Conservation (phyloP, 2,329 filamentous ascomycete species). For the Daldinia sp. region DNA sequence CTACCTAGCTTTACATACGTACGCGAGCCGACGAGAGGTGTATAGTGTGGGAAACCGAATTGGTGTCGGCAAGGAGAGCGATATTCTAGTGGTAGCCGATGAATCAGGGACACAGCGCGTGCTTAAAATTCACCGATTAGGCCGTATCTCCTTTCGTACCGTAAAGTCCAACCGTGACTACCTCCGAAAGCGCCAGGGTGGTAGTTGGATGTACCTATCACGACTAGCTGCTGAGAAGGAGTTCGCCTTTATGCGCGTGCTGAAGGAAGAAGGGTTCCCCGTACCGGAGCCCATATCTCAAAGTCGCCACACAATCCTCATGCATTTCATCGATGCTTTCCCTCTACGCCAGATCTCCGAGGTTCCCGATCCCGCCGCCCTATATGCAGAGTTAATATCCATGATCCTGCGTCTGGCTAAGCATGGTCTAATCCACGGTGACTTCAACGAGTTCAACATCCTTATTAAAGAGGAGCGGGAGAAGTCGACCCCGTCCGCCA, state of each 20-base stretch:
- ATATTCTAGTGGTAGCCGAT: constrained; percentile 93
- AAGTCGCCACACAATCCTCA: constrained; percentile 94
- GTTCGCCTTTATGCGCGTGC: constrained; percentile 90
- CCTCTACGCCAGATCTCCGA: constrained; percentile 87
- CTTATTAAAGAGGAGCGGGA: constrained; percentile 78
- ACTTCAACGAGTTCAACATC: constrained; percentile 99
- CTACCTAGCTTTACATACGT: constrained; percentile 93
- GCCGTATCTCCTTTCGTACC: constrained; percentile 94
- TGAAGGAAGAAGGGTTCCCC: constrained; percentile 84
- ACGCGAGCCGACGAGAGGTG: constrained; percentile 79
- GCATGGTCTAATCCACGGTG: constrained; percentile 92
- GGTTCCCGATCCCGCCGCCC: constrained; percentile 81
- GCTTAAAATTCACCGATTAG: constrained; percentile 94
- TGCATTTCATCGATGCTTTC: constrained; percentile 92
- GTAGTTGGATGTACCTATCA: constrained; percentile 98
- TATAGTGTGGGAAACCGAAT: constrained; percentile 96
- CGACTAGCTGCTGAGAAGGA: constrained; percentile 92
- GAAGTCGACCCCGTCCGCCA: constrained; percentile 35
- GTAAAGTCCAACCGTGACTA: constrained; percentile 98
- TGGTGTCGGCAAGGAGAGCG: constrained; percentile 96
- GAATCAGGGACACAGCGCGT: constrained; percentile 79
- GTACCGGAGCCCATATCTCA: constrained; percentile 89
- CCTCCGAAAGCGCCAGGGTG: constrained; percentile 71
- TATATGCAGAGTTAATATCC: constrained; percentile 91
- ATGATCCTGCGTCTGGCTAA: constrained; percentile 85